phyloP scores from a whole-genome alignment of 306 rosid genomes.

The Vigna trinervia region DNA sequence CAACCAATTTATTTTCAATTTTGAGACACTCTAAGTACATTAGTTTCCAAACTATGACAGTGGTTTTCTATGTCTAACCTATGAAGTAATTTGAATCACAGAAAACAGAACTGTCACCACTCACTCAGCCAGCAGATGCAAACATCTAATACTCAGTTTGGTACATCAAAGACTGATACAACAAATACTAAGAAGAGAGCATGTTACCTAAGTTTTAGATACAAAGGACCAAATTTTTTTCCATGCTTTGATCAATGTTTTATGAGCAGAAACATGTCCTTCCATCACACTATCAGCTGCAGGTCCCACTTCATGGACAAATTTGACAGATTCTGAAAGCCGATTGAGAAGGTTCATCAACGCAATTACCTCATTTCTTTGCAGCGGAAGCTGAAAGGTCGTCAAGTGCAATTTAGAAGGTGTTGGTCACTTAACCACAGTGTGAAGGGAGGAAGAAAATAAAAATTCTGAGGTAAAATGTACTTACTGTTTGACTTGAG shows the following conservation, averaged over 20 bases:
- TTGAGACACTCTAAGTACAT: slow-evolving; percentile 35
- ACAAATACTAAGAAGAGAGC: slow-evolving; percentile 18
- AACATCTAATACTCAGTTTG: slow-evolving; percentile 31
- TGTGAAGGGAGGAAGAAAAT: background rate
- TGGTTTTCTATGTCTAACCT: slow-evolving; percentile 47
- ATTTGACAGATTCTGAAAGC: slow-evolving; percentile 80
- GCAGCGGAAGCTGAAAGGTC: slow-evolving; percentile 75
- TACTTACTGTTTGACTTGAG: slow-evolving; percentile 65
- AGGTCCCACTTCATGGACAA: slow-evolving; percentile 75
- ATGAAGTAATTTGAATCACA: slow-evolving; percentile 18
- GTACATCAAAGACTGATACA: slow-evolving; percentile 16
- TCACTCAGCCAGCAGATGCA: slow-evolving; percentile 42
- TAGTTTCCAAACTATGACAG: slow-evolving; percentile 30
- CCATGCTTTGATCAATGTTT: slow-evolving; percentile 49
- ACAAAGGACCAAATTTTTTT: slow-evolving; percentile 58
- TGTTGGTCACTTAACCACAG: slow-evolving; percentile 4
- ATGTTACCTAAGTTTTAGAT: slow-evolving; percentile 48
- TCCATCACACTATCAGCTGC: slow-evolving; percentile 59
- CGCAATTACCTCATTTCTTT: slow-evolving; percentile 94
- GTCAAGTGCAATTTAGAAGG: slow-evolving; percentile 32
- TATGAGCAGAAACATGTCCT: slow-evolving; percentile 50
- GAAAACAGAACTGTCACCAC: slow-evolving; percentile 29
- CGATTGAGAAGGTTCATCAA: slow-evolving; percentile 87
- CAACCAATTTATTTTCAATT: slow-evolving; percentile 29
- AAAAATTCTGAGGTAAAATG: slow-evolving; percentile 15